Evolutionary conservation across 306 rosid genomes (phyloP), one percentile per base, ranked within the genome.

Genomic region (Canavalia ensiformis): DNA sequence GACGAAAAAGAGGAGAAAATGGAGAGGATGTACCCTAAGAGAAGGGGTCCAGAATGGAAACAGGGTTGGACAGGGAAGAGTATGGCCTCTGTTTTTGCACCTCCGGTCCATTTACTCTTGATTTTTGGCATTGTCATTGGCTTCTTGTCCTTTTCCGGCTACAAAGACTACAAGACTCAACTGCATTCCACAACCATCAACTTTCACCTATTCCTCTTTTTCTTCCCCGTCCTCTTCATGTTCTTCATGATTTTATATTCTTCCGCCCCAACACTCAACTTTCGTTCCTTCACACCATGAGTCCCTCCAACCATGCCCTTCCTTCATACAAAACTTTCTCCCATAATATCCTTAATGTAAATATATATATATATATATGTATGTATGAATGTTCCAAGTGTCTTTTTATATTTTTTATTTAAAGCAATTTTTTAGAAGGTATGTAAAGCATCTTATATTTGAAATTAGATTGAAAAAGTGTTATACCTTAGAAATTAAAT

Each of bases 21-120:
- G 97, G 97, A 90, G 57, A 86, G 92, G 91, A 73, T 86, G 30
- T 57, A 81, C 55, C 86, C 90, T 1, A 92, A 71, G 84, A 88
- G 92, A 76, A 91, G 94, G 63, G 90, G 88, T 81, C 86, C 88
- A 56, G 89, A 90, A 80, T 90, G 94, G 97, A 94, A 87, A 71
- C 91, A 82, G 33, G 81, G 92, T 3, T 87, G 87, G 59, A 86
- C 80, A n/a, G n/a, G n/a, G n/a, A n/a, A n/a, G n/a, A n/a, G n/a
- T 82, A 78, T 86, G 65, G 44, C 81, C 83, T 85, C 90, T 59
- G 79, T 90, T 28, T 91, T 93, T 4, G 69, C 90, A 18, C 97
- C 94, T 52, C 82, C 97, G 0, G 73, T 81, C 12, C 98, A 88
- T 42, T 80, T 94, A 71, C 77, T 92, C 8, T 64, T 86, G 49